Conservation (phyloP, 2,329 filamentous ascomycete genomes). For the Raffaelea albimanens region DNA sequence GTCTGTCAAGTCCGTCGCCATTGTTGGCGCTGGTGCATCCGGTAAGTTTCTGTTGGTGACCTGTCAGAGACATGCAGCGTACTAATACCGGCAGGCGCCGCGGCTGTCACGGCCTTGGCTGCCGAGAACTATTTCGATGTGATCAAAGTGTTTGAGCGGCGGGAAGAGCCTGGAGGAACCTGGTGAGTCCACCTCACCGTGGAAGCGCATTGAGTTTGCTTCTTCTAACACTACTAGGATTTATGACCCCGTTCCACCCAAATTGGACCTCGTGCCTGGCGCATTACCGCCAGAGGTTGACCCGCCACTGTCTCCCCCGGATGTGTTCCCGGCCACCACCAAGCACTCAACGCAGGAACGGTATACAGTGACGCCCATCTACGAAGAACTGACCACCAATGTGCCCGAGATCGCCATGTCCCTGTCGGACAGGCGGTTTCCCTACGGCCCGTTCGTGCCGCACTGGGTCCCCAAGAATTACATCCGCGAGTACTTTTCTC, state of each 20-base stretch:
- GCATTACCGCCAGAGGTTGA: slow-evolving; percentile 9
- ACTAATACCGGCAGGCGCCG: slow-evolving; percentile 25
- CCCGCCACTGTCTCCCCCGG: slow-evolving; percentile 5
- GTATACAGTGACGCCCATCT: slow-evolving; percentile 10
- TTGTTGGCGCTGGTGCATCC: slow-evolving; percentile 11
- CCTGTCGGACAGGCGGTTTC: slow-evolving; percentile 49
- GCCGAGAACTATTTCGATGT: slow-evolving; percentile 32
- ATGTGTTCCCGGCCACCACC: slow-evolving; percentile 3
- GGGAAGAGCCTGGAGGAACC: slow-evolving; percentile 33
- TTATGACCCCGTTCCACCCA: slow-evolving; percentile 7
- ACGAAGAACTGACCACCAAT: slow-evolving; percentile 30
- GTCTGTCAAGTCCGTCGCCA: slow-evolving; percentile 9
- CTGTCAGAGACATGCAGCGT: neutral
- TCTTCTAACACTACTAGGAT: slow-evolving; percentile 8
- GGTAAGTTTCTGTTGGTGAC: slow-evolving; percentile 1
- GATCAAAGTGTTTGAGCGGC: slow-evolving; percentile 32
- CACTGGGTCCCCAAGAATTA: slow-evolving; percentile 47
- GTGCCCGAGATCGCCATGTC: slow-evolving; percentile 42
- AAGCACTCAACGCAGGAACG: slow-evolving; percentile 7
- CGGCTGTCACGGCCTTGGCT: slow-evolving; percentile 35
- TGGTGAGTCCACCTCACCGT: slow-evolving; percentile 22
- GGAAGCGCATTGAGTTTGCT: neutral
- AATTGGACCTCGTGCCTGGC: slow-evolving; percentile 7
- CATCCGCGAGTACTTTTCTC: slow-evolving; percentile 44
- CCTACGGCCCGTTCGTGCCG: slow-evolving; percentile 48